Base-by-base conservation (phyloP, 1,284 basidiomycete genomes). In the Porodaedalea pini region DNA sequence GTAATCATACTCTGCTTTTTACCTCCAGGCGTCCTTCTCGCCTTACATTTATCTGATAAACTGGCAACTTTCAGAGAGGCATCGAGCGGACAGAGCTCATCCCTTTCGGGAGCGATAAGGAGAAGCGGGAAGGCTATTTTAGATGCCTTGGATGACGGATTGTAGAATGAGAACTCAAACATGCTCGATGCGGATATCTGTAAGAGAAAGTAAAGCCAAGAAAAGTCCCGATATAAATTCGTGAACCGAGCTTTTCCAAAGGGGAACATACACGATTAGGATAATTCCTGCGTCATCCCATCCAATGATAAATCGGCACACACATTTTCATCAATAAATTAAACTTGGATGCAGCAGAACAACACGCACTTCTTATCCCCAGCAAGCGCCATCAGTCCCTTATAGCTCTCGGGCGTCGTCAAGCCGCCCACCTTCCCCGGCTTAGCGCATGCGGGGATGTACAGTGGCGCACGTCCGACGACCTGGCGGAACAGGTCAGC, bases 381-480 rank as follows among this genome's bases (percentile, higher is more conserved):
- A n/a, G 40, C 49, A 43, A 65, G 54, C 2, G 43, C 27, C 32
- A 53, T 19, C 50, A 69, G 54, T 0, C 67, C 67, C 17, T 56
- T 37, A 4, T 59, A 45, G 1, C 63, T 56, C 2, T 65, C 64
- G 5, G 56, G 50, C 1, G 61, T 59, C 2, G 64, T 63, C 17
- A 70, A 57, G 2, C 59, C 65, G 7, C 63, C 69, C n/a, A 67
- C 57, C 23, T 57, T 44, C 10, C 64, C 63, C 1, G 68, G 67
- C 25, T 63, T 61, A 5, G 65, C 58, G 23, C 65, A 65, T 51
- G 67, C 57, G 37, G 68, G 68, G n/a, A 74, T 70, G 53, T 73
- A 75, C n/a, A 65, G 43, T 3, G 74, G 73, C 1, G 57, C n/a
- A 11, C 72, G 51, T 0, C 72, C 71, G 1, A 74, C 10, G 1